phyloP scores from a whole-genome alignment of 441 rosid species.

The Kokia cookei region DNA sequence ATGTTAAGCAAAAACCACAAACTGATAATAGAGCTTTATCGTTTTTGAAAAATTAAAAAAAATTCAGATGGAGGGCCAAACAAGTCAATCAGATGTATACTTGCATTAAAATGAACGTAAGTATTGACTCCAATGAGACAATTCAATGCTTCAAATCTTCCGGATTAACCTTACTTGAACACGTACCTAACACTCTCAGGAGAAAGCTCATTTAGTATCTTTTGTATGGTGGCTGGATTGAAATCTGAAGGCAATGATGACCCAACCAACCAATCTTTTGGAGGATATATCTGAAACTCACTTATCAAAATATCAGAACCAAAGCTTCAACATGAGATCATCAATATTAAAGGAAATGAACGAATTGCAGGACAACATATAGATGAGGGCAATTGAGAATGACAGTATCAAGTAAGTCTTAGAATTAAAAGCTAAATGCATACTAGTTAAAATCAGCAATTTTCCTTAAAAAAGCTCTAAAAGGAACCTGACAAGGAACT shows the following conservation, averaged over 20 bases:
- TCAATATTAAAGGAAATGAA: neutral
- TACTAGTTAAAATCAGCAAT: neutral
- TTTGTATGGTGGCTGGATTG: slow-evolving; percentile 47
- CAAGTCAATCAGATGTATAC: neutral
- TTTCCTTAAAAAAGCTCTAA: neutral
- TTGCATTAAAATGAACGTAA: neutral
- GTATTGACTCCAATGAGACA: neutral
- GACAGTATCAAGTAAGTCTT: neutral
- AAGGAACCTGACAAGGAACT: neutral
- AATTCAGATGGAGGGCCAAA: neutral
- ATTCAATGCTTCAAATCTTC: neutral
- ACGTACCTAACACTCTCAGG: slow-evolving; percentile 39
- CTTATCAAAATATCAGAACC: neutral
- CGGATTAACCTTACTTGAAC: neutral
- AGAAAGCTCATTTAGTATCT: slow-evolving; percentile 56
- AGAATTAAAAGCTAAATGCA: neutral
- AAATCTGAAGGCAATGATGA: slow-evolving; percentile 72
- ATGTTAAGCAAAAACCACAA: neutral
- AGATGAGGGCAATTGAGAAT: neutral
- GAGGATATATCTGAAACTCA: slow-evolving; percentile 53
- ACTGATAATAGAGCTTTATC: neutral
- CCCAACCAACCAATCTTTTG: slow-evolving; percentile 81
- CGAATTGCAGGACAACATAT: neutral
- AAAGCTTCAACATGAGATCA: neutral
- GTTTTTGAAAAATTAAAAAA: neutral